phyloP scores from a whole-genome alignment of 805 yeast genomes.

The Candida maesae region DNA sequence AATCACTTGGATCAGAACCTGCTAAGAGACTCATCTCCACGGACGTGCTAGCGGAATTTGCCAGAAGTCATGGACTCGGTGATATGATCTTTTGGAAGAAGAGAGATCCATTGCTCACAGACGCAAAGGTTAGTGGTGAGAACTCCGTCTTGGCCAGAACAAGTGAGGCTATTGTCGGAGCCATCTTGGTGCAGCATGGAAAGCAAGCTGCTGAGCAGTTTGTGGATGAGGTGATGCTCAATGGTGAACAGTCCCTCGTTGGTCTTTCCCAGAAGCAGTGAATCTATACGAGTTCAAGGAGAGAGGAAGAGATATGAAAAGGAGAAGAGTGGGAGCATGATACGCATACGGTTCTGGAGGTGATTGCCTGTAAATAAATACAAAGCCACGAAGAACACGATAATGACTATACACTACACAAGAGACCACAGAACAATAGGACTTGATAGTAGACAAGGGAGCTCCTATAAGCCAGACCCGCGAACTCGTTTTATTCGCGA shows the following conservation, averaged over 20 bases:
- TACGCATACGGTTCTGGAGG: too few relatives aligned
- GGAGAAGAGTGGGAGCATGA: too few relatives aligned
- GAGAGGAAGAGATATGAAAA: too few relatives aligned
- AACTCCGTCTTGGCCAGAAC: conserved; percentile 49
- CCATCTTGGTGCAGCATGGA: conserved; percentile 61
- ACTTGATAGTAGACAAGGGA: too few relatives aligned
- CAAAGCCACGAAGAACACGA: neutral
- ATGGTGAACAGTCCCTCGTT: conserved; percentile 23
- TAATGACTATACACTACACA: conserved; percentile 1
- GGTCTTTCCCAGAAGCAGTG: conserved; percentile 7
- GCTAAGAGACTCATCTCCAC: conserved; percentile 52
- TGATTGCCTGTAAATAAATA: conserved; percentile 1
- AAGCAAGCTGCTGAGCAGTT: conserved; percentile 54
- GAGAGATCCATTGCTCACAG: conserved; percentile 43
- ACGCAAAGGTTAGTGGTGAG: conserved; percentile 51
- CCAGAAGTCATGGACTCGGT: conserved; percentile 45
- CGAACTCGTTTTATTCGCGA: neutral
- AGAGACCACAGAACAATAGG: too few relatives aligned
- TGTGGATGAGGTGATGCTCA: conserved; percentile 45
- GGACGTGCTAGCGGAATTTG: conserved; percentile 46
- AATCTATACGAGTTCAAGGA: too few relatives aligned
- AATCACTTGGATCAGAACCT: conserved; percentile 53
- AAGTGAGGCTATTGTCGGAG: conserved; percentile 64
- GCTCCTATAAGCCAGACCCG: too few relatives aligned
- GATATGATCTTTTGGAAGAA: conserved; percentile 64